A percentile compares a stretch with the other conserved stretches of the same genome.
phyloP scores from a whole-genome alignment of 228 moss, liverwort and hornwort species.

The Sphagnum fallax region DNA sequence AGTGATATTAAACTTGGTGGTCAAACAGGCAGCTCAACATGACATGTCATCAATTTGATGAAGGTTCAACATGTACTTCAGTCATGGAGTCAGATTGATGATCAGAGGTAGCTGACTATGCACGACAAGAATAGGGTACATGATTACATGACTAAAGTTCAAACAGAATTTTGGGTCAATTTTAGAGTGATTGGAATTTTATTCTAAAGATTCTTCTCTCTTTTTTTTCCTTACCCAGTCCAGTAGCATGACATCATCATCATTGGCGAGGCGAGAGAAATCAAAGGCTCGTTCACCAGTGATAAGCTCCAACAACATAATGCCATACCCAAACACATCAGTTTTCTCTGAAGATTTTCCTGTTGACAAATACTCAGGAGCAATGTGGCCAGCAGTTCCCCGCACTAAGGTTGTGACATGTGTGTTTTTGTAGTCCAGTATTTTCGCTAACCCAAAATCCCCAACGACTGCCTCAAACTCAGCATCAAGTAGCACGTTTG shows the following conservation, averaged over 20 bases:
- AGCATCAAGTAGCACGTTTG: background rate
- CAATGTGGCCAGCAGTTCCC: constrained; percentile 3
- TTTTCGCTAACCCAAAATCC: constrained; percentile 3
- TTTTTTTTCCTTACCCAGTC: background rate
- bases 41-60: no score
- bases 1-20: no score
- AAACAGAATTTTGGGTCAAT: no score
- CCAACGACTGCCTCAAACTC: constrained; percentile 2
- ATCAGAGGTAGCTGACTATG: no score
- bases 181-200: no score
- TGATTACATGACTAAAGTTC: no score
- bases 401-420: constrained; percentile 2
- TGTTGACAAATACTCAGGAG: constrained; percentile 2
- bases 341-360: constrained; percentile 5
- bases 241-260: constrained; percentile 6
- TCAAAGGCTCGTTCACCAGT: background rate
- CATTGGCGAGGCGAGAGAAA: constrained; percentile 1
- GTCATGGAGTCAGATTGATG: no score
- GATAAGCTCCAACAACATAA: constrained; percentile 3
- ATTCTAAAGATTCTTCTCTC: no score
- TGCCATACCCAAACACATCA: constrained; percentile 2
- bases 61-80: no score
- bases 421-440: constrained; percentile 3
- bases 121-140: no score
- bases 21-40: no score